Evolutionary conservation across 371 early-diverging fungal species (phyloP), one percentile per base, ranked within the genome.

Genomic region (Mortierella sp.): DNA sequence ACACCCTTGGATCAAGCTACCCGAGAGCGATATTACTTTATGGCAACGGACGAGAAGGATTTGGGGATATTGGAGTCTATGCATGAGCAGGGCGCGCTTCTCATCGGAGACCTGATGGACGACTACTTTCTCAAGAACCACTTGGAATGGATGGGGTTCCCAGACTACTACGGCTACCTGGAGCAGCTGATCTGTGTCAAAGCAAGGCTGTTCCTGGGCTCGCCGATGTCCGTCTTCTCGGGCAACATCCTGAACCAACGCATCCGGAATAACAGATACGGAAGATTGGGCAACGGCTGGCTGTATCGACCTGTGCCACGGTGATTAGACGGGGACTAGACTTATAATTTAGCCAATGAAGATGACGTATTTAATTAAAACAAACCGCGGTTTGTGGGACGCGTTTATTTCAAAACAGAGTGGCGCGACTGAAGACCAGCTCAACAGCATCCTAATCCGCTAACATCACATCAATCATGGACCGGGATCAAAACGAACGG

Each of bases 401-500:
- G n/a, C n/a, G n/a, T n/a, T n/a, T n/a, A n/a, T n/a, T n/a, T n/a
- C n/a, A n/a, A n/a, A n/a, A n/a, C n/a, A n/a, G n/a, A n/a, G n/a
- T n/a, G n/a, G n/a, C n/a, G n/a, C n/a, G n/a, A n/a, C n/a, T n/a
- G n/a, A n/a, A n/a, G n/a, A n/a, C n/a, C n/a, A n/a, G n/a, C n/a
- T n/a, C n/a, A n/a, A n/a, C n/a, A n/a, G n/a, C n/a, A n/a, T n/a
- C n/a, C n/a, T n/a, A n/a, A n/a, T n/a, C n/a, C n/a, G n/a, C n/a
- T n/a, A 34, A 14, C 37, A 34, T 34, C 37, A 4, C 37, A 34
- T 34, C 37, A 7, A 51, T 54, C 32, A 24, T 51, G 44, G 28
- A 57, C 28, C 60, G 56, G 61, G 55, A 64, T 26, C 48, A 53
- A 2, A 21, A 24, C 46, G 66, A 66, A 49, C 34, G 34, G 31